Conservation (phyloP, 2,329 filamentous ascomycete species). For the Botryotinia globosa region DNA sequence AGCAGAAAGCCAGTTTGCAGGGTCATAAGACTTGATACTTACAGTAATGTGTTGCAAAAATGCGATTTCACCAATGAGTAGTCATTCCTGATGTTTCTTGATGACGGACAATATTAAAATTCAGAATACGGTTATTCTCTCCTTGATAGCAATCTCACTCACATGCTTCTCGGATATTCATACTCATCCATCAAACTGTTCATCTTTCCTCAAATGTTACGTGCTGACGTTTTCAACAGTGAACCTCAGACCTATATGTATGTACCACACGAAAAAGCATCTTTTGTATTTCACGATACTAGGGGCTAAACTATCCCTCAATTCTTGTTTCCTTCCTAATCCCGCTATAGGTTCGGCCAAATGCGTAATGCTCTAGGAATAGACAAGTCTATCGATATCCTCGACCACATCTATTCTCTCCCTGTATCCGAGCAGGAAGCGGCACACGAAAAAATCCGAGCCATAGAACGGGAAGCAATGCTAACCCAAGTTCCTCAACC, state of each 20-base stretch:
- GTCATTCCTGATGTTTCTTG: background rate
- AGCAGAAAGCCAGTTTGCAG: too few species aligned
- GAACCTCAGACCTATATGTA: slow-evolving; percentile 22
- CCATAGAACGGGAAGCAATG: slow-evolving; percentile 82
- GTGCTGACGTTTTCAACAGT: background rate
- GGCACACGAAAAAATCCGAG: slow-evolving; percentile 71
- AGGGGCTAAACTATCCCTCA: background rate
- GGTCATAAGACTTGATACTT: background rate
- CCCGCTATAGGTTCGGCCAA: slow-evolving; percentile 83
- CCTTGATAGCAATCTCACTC: background rate
- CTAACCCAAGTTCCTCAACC: slow-evolving; percentile 74
- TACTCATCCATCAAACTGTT: background rate
- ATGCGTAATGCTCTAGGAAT: slow-evolving; percentile 80
- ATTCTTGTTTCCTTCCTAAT: background rate
- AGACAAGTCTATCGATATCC: slow-evolving; percentile 71
- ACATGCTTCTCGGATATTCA: too few species aligned
- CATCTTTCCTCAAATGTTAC: too few species aligned
- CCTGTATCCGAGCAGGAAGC: slow-evolving; percentile 57
- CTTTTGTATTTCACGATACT: background rate
- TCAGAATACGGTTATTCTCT: background rate
- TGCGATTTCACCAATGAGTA: background rate
- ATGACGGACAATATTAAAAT: background rate
- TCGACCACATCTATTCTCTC: slow-evolving; percentile 79
- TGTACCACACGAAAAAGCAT: background rate
- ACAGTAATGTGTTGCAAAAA: too few species aligned